phyloP scores from a whole-genome alignment of 208 protist species.

The Leishmania turanica region DNA sequence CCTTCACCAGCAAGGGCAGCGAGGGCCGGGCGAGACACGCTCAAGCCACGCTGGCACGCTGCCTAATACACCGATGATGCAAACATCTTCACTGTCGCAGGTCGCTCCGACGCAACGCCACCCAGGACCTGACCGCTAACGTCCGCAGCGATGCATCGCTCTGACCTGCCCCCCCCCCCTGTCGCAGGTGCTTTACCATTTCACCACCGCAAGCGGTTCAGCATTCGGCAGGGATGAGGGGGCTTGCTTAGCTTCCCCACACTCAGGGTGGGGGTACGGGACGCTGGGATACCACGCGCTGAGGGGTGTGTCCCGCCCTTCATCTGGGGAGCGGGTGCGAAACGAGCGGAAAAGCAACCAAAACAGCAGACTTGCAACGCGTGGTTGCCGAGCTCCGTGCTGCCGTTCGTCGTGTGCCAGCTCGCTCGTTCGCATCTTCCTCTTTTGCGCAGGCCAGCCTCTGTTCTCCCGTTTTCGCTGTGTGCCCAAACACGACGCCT shows the following conservation, averaged over 20 bases:
- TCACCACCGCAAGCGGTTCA: background rate
- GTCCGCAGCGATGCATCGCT: background rate
- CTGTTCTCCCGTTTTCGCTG: background rate
- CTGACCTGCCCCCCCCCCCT: background rate
- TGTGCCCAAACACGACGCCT: too few species aligned
- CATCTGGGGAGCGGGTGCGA: background rate
- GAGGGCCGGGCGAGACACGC: background rate
- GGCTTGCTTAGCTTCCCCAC: background rate
- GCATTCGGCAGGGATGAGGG: background rate
- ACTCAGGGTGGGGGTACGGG: too few species aligned
- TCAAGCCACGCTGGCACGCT: background rate
- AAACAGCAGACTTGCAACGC: background rate
- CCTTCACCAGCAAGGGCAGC: background rate
- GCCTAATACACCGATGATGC: background rate
- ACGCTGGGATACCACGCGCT: background rate
- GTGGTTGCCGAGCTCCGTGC: background rate
- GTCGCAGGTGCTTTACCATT: background rate
- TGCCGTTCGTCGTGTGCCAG: background rate
- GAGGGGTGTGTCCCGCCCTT: background rate
- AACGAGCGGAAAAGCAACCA: background rate
- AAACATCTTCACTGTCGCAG: background rate
- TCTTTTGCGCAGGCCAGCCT: background rate
- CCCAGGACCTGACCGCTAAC: background rate
- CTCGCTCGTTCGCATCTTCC: background rate
- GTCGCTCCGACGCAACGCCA: background rate